Evolutionary conservation across 208 protist genomes (phyloP).

Genomic region (Porcisia deanei): DNA sequence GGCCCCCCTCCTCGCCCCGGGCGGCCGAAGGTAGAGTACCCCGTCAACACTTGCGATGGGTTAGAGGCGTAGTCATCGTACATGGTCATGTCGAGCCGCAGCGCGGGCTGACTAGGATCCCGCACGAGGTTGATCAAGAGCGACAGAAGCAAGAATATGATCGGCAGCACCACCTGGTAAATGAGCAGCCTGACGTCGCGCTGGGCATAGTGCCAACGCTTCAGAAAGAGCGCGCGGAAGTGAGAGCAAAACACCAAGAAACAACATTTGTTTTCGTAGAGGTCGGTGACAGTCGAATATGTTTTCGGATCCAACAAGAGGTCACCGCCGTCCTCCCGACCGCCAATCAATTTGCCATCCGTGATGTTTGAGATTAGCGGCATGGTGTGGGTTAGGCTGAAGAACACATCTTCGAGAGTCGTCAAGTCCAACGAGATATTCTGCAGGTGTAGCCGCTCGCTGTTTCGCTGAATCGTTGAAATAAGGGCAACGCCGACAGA

Average conservation of each 20-base stretch:
- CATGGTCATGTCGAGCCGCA: conserved; percentile 70
- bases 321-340: conserved; percentile 4
- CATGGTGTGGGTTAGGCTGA: conserved; percentile 34
- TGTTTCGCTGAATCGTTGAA: conserved; percentile 36
- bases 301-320: background rate
- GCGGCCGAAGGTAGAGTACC: conserved; percentile 21
- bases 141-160: conserved; percentile 72
- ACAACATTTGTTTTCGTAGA: conserved; percentile 21
- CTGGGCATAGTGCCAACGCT: conserved; percentile 77
- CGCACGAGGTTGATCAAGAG: conserved; percentile 69
- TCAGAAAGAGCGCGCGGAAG: conserved; percentile 74
- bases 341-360: conserved; percentile 16
- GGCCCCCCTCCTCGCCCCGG: conserved; percentile 2
- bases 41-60: conserved; percentile 51
- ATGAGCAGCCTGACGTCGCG: conserved; percentile 68
- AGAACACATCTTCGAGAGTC: conserved; percentile 87
- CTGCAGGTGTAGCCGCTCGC: conserved; percentile 46
- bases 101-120: conserved; percentile 45
- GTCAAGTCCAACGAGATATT: conserved; percentile 68
- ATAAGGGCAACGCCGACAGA: conserved; percentile 52
- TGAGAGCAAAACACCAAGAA: conserved; percentile 51
- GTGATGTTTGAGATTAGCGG: conserved; percentile 16
- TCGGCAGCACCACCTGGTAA: conserved; percentile 79
- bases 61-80: conserved; percentile 51
- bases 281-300: conserved; percentile 2